Evolutionary conservation across 768 basidiomycete species (phyloP).

Genomic region (Kondoa malvinella): DNA sequence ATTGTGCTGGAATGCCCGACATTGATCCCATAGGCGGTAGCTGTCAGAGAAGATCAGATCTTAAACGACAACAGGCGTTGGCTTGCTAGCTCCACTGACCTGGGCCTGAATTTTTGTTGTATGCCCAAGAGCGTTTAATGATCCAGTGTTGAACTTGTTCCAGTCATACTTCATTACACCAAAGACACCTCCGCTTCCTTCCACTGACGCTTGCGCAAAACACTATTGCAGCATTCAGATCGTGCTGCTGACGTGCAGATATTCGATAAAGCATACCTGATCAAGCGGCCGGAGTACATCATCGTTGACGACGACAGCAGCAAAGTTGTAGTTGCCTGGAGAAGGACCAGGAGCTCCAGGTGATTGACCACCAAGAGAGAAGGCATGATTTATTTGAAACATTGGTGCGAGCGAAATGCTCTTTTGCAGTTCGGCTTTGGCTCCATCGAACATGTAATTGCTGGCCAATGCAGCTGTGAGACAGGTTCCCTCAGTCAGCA

Average conservation of each 20-base stretch:
- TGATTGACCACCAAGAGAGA: conserved; percentile 74
- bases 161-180: background rate
- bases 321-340: conserved; percentile 82
- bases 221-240: conserved; percentile 39
- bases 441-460: conserved; percentile 95
- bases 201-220: conserved; percentile 81
- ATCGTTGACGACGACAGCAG: conserved; percentile 73
- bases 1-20: background rate
- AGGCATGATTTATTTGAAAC: conserved; percentile 96
- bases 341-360: conserved; percentile 27
- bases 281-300: conserved; percentile 38
- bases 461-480: conserved; percentile 37
- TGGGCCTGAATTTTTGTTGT: conserved; percentile 73
- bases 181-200: conserved; percentile 69
- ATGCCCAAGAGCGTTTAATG: background rate
- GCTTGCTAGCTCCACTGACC: conserved; percentile 37
- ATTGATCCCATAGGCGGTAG: background rate
- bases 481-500: background rate
- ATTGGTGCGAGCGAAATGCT: conserved; percentile 79
- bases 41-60: background rate
- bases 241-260: background rate
- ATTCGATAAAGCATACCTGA: background rate
- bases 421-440: conserved; percentile 86
- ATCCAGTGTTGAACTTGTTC: too few relatives aligned
- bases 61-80: background rate